These are phyloP conservation scores for Aethionema arabicum DNA, from an alignment of 345 rosid species.

Conservation along the genomic window DNA sequence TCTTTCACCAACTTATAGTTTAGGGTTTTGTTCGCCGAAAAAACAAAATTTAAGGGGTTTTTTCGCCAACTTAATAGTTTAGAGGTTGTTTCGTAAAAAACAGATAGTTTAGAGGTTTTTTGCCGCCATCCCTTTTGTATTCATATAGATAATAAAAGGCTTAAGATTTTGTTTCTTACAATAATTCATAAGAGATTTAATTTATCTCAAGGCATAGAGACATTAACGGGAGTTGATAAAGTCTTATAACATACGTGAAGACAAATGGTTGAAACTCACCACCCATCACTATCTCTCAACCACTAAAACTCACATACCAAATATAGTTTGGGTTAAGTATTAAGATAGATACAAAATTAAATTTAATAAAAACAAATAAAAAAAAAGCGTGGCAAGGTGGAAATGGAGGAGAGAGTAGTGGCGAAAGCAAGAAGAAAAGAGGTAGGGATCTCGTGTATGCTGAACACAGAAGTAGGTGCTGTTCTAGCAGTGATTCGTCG, in stretches of 20 bases:
- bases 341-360: conserved; percentile 24
- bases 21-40: too few species aligned
- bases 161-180: neutral
- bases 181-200: neutral
- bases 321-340: conserved; percentile 30
- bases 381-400: neutral
- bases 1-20: too few species aligned
- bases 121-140: too few species aligned
- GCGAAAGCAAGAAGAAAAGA: conserved; percentile 48
- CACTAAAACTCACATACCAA: conserved; percentile 31
- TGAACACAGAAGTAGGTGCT: conserved; percentile 89
- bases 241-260: conserved; percentile 15
- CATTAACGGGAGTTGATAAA: conserved; percentile 17
- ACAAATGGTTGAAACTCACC: conserved; percentile 34
- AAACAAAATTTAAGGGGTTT: too few species aligned
- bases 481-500: conserved; percentile 78
- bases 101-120: too few species aligned
- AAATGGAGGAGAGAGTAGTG: conserved; percentile 36
- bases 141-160: too few species aligned
- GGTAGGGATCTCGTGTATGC: conserved; percentile 79
- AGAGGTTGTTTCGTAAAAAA: too few species aligned
- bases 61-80: too few species aligned
- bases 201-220: conserved; percentile 18
- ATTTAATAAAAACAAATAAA: neutral
- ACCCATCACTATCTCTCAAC: conserved; percentile 30